phyloP scores from a whole-genome alignment of 495 filamentous ascomycete species.

The Penicillium pulvis region DNA sequence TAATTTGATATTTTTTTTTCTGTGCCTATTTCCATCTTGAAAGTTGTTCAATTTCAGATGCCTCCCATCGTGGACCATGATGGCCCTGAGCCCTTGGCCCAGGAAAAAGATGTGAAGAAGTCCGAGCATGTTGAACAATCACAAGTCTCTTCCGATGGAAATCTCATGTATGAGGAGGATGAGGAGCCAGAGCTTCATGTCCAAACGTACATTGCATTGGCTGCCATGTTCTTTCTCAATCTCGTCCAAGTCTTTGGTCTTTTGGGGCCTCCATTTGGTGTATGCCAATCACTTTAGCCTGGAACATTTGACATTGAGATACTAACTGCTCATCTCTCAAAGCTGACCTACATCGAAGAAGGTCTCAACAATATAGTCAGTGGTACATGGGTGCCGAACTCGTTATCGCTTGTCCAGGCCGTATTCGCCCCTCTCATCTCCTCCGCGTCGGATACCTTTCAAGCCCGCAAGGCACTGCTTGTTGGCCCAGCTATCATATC shows the following conservation, averaged over 20 bases:
- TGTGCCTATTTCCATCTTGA: too few species aligned
- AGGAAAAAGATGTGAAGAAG: too few species aligned
- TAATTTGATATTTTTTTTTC: too few species aligned
- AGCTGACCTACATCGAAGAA: constrained; percentile 5
- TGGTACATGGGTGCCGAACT: constrained; percentile 16
- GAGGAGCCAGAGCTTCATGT: constrained; percentile 11
- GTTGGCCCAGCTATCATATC: constrained; percentile 13
- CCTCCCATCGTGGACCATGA: too few species aligned
- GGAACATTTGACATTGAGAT: neutral
- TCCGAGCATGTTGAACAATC: too few species aligned
- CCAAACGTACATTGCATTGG: constrained; percentile 12
- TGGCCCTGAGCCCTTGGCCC: too few species aligned
- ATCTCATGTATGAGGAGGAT: neutral
- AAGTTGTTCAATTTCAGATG: too few species aligned
- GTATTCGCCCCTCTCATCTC: constrained; percentile 14
- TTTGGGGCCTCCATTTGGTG: constrained; percentile 13
- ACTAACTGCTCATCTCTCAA: neutral
- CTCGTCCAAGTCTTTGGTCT: constrained; percentile 18
- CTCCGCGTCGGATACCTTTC: constrained; percentile 16
- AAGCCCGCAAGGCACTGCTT: constrained; percentile 12
- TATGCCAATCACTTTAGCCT: neutral
- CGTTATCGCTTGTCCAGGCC: constrained; percentile 15
- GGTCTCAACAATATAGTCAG: constrained; percentile 14
- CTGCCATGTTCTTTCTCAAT: constrained; percentile 15
- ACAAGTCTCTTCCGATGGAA: too few species aligned